A percentile compares a stretch with the other conserved stretches of the same genome.
Evolutionary conservation across 1,284 basidiomycete species (phyloP).

Genomic region (Pascua sp.): DNA sequence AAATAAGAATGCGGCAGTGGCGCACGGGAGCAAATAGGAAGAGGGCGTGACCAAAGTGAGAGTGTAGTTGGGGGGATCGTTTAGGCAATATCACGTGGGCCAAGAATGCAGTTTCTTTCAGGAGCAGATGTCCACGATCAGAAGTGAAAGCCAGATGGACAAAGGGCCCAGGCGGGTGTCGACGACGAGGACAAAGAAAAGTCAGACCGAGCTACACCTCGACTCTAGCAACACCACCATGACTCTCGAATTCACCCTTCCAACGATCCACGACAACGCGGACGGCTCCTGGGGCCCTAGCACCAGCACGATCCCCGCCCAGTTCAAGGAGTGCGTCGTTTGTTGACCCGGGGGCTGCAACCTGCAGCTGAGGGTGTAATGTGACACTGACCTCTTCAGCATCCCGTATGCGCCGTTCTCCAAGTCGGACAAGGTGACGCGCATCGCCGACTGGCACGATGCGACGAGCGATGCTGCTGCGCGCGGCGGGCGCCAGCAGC

Average conservation of each 20-base stretch:
- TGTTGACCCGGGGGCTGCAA: neutral
- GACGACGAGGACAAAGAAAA: slow-evolving; percentile 2
- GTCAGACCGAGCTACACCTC: neutral
- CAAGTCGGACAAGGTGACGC: slow-evolving; percentile 95
- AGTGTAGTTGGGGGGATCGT: neutral
- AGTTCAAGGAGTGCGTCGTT: slow-evolving; percentile 49
- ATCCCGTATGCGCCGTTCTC: slow-evolving; percentile 97
- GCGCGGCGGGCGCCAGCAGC: slow-evolving; percentile 22
- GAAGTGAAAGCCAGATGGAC: neutral
- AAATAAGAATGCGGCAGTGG: no score
- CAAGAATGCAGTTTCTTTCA: slow-evolving; percentile 6
- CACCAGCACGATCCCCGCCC: slow-evolving; percentile 42
- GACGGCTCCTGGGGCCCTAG: slow-evolving; percentile 52
- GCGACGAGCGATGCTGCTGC: slow-evolving; percentile 58
- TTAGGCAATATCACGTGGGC: slow-evolving; percentile 1
- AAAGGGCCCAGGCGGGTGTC: no score
- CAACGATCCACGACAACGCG: slow-evolving; percentile 49
- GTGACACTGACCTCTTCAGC: slow-evolving; percentile 27
- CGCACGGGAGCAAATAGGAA: no score
- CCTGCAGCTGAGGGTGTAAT: no score
- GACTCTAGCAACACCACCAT: slow-evolving; percentile 24
- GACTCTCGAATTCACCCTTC: slow-evolving; percentile 45
- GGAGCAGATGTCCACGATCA: neutral
- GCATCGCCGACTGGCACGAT: slow-evolving; percentile 94
- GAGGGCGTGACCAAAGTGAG: no score